These are phyloP conservation scores for Isatis tinctoria DNA, from an alignment of 345 rosid species.

Conservation along the genomic window DNA sequence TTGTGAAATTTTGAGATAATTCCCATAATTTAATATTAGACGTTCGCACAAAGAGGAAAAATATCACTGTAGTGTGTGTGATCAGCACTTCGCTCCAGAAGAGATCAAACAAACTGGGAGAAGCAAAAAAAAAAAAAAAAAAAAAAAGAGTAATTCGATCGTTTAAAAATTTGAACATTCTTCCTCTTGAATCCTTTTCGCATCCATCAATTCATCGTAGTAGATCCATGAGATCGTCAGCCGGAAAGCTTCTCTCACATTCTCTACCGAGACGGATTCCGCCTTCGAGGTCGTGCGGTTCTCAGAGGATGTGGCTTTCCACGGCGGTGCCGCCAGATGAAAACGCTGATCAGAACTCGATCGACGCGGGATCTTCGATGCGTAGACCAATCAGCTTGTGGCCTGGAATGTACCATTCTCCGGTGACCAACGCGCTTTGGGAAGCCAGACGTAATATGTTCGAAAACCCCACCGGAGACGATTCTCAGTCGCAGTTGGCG, in stretches of 20 bases:
- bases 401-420: slow-evolving; percentile 97
- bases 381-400: slow-evolving; percentile 79
- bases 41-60: too few relatives aligned
- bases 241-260: slow-evolving; percentile 7
- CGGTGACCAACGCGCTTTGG: slow-evolving; percentile 91
- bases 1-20: too few relatives aligned
- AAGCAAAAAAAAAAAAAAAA: too few relatives aligned
- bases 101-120: too few relatives aligned
- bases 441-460: slow-evolving; percentile 72
- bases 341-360: slow-evolving; percentile 27
- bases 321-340: not conserved
- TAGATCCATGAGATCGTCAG: slow-evolving; percentile 26
- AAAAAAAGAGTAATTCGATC: not conserved
- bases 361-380: slow-evolving; percentile 80
- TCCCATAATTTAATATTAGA: too few relatives aligned
- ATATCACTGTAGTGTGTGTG: too few relatives aligned
- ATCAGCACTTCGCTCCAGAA: too few relatives aligned
- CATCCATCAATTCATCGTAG: too few relatives aligned
- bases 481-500: slow-evolving; percentile 31
- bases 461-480: slow-evolving; percentile 35
- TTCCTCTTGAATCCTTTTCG: not conserved
- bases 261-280: slow-evolving; percentile 22
- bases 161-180: not conserved
- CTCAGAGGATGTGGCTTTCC: slow-evolving; percentile 17
- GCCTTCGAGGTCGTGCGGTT: not conserved